phyloP scores from a whole-genome alignment of 768 basidiomycete species.

The Favolaschia claudopus region DNA sequence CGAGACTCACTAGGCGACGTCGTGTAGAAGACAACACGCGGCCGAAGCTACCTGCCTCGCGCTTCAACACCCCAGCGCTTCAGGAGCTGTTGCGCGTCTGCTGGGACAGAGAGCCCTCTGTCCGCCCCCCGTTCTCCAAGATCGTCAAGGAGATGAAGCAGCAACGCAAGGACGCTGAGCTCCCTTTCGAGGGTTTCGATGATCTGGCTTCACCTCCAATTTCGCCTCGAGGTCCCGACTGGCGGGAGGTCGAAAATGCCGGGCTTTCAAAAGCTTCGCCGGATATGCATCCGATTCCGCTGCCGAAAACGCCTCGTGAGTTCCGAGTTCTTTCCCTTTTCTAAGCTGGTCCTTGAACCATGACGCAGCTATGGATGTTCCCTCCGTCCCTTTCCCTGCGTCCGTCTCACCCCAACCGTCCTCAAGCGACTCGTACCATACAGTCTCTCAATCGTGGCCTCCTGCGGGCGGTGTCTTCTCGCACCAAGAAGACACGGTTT shows the following conservation, averaged over 20 bases:
- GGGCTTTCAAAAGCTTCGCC: conserved; percentile 39
- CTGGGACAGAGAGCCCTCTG: conserved; percentile 61
- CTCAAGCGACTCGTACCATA: conserved; percentile 31
- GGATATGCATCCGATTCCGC: conserved; percentile 45
- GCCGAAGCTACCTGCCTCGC: conserved; percentile 53
- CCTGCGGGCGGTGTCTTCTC: conserved; percentile 11
- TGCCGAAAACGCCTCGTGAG: conserved; percentile 36
- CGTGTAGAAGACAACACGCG: conserved; percentile 56
- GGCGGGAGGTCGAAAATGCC: conserved; percentile 18
- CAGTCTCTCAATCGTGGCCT: conserved; percentile 27
- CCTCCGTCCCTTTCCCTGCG: conserved; percentile 9
- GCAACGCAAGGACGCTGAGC: conserved; percentile 44
- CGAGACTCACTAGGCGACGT: conserved; percentile 15
- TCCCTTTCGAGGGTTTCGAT: conserved; percentile 37
- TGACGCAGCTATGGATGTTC: conserved; percentile 17
- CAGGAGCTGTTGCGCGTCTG: conserved; percentile 57
- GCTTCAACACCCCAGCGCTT: conserved; percentile 40
- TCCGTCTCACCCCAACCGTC: conserved; percentile 17
- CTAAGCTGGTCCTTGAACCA: background rate
- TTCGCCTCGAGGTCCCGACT: conserved; percentile 20
- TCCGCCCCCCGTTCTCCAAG: conserved; percentile 59
- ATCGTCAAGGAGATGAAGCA: conserved; percentile 55
- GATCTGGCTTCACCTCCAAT: conserved; percentile 38
- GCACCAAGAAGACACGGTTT: conserved; percentile 45
- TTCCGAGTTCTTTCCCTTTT: background rate